These are phyloP conservation scores for Ascodesmis nigricans DNA, from an alignment of 495 filamentous ascomycete genomes.

Conservation along the genomic window DNA sequence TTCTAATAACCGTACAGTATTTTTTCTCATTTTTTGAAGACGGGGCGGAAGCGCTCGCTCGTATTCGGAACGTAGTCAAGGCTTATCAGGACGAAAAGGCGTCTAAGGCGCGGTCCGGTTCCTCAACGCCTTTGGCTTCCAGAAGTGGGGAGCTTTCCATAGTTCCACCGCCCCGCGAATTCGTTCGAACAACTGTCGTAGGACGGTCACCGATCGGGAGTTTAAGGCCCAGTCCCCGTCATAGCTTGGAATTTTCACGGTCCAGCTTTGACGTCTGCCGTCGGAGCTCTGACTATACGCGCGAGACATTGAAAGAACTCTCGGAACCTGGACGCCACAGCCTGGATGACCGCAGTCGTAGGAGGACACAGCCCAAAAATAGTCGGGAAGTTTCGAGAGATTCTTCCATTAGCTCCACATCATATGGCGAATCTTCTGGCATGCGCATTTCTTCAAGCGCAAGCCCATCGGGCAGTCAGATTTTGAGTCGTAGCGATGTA, in stretches of 20 bases:
- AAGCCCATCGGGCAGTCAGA: conserved; percentile 56
- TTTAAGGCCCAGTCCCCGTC: too few species aligned
- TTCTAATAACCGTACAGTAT: conserved; percentile 34
- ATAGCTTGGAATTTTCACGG: conserved; percentile 27
- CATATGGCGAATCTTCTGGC: conserved; percentile 49
- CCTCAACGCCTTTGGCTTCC: conserved; percentile 3
- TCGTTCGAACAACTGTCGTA: too few species aligned
- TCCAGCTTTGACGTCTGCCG: conserved; percentile 30
- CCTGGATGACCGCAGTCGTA: conserved; percentile 28
- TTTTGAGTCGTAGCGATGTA: conserved; percentile 64
- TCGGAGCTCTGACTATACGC: conserved; percentile 30
- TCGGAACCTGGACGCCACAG: conserved; percentile 31
- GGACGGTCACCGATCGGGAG: too few species aligned
- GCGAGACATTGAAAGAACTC: conserved; percentile 21
- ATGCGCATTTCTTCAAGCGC: too few species aligned
- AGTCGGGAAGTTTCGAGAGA: conserved; percentile 43
- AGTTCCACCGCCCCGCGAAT: too few species aligned
- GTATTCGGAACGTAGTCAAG: conserved; percentile 52
- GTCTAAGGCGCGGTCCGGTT: conserved; percentile 7
- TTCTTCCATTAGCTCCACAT: conserved; percentile 42
- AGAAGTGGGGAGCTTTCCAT: too few species aligned
- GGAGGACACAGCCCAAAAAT: conserved; percentile 27
- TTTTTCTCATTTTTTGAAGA: conserved; percentile 90
- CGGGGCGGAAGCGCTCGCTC: conserved; percentile 62
- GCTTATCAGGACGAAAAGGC: conserved; percentile 34